phyloP scores from a whole-genome alignment of 2,329 filamentous ascomycete species.

The Periconia macrospinosa region DNA sequence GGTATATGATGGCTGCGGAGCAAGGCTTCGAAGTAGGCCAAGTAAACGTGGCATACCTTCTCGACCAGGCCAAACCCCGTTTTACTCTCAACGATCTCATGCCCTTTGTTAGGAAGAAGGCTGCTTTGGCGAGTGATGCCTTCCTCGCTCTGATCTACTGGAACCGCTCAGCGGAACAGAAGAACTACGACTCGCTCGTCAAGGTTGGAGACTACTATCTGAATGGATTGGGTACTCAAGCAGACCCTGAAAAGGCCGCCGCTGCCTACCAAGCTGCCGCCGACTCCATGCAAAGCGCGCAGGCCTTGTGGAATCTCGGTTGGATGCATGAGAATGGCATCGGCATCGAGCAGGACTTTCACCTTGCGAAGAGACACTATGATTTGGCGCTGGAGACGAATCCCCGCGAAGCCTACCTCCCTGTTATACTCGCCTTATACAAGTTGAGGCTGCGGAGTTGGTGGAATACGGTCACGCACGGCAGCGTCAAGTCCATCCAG shows the following conservation, averaged over 20 bases:
- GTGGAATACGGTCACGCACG: slow-evolving; percentile 91
- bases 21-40: slow-evolving; percentile 90
- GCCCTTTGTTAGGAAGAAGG: slow-evolving; percentile 46
- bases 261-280: slow-evolving; percentile 91
- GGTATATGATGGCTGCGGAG: slow-evolving; percentile 85
- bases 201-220: slow-evolving; percentile 99
- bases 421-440: slow-evolving; percentile 83
- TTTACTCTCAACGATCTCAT: slow-evolving; percentile 59
- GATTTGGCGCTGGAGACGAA: slow-evolving; percentile 91
- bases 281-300: slow-evolving; percentile 87
- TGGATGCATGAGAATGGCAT: slow-evolving; percentile 99
- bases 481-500: slow-evolving; percentile 88
- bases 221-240: slow-evolving; percentile 69
- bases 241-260: slow-evolving; percentile 82
- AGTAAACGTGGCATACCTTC: slow-evolving; percentile 84
- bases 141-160: slow-evolving; percentile 84
- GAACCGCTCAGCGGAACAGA: slow-evolving; percentile 90
- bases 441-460: slow-evolving; percentile 84
- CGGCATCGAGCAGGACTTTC: slow-evolving; percentile 90
- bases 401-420: slow-evolving; percentile 81
- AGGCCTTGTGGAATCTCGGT: slow-evolving; percentile 94
- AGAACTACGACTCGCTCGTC: slow-evolving; percentile 89
- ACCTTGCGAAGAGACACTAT: slow-evolving; percentile 95
- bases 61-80: slow-evolving; percentile 64
- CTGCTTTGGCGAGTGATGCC: slow-evolving; percentile 58